Percentiles rank a stretch among this genome's conserved stretches.
phyloP scores from a whole-genome alignment of 805 yeast species.

The Zygoascus flipseniorum region DNA sequence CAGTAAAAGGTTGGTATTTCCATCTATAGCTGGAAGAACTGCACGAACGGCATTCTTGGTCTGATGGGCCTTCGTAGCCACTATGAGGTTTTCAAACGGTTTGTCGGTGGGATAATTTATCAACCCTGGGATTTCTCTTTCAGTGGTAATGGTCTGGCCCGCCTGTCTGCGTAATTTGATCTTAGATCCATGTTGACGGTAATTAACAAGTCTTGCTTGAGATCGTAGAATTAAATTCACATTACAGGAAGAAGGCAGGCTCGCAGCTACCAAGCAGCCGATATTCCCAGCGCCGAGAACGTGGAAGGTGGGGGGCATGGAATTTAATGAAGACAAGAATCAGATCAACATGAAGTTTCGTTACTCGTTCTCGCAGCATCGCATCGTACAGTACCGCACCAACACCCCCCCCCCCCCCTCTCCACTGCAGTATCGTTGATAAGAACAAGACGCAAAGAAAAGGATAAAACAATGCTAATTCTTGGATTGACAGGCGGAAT shows the following conservation, averaged over 20 bases:
- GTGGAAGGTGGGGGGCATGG: conserved; percentile 11
- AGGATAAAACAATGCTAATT: conserved; percentile 51
- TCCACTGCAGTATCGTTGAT: too few relatives aligned
- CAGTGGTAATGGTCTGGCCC: conserved; percentile 8
- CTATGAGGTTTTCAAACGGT: conserved; percentile 48
- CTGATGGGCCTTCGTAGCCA: conserved; percentile 76
- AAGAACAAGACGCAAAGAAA: too few relatives aligned
- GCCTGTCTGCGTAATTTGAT: conserved; percentile 24
- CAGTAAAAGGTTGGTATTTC: conserved; percentile 49
- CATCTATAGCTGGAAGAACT: conserved; percentile 39
- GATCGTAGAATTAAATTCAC: conserved; percentile 37
- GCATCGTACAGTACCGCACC: too few relatives aligned
- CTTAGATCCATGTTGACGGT: conserved; percentile 34
- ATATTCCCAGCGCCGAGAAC: conserved; percentile 48
- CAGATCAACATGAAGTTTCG: too few relatives aligned
- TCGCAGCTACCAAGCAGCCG: conserved; percentile 43
- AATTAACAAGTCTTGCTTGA: conserved; percentile 35
- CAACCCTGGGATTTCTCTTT: conserved; percentile 8
- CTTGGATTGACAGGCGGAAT: conserved; percentile 98
- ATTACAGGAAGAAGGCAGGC: conserved; percentile 33
- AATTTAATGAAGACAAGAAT: neutral
- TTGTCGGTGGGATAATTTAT: neutral
- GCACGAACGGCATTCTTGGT: conserved; percentile 56
- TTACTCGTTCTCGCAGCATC: too few relatives aligned
- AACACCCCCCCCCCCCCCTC: too few relatives aligned